Conservation (phyloP, 2,329 filamentous ascomycete genomes). For the Aspergillus brunneoviolaceus region DNA sequence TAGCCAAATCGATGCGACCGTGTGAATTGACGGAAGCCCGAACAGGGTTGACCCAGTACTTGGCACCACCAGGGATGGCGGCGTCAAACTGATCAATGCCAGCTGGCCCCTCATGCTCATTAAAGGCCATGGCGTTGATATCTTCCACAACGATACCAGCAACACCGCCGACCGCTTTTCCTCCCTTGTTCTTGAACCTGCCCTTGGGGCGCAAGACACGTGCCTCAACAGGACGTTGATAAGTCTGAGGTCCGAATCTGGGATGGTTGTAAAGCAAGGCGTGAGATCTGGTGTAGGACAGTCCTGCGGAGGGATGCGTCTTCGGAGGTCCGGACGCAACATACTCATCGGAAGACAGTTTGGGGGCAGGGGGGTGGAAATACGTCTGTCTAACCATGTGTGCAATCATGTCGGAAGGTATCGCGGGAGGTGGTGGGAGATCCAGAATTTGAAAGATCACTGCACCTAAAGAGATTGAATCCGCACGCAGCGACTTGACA, state of each 20-base stretch:
- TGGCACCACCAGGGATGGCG: slow-evolving; percentile 51
- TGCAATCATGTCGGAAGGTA: slow-evolving; percentile 36
- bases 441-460: slow-evolving; percentile 58
- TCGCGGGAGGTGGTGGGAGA: slow-evolving; percentile 49
- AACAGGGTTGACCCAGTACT: slow-evolving; percentile 52
- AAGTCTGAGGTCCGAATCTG: slow-evolving; percentile 57
- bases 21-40: slow-evolving; percentile 48
- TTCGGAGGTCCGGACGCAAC: slow-evolving; percentile 52
- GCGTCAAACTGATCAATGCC: slow-evolving; percentile 47
- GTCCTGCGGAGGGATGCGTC: slow-evolving; percentile 65
- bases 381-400: slow-evolving; percentile 34
- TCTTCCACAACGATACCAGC: slow-evolving; percentile 45
- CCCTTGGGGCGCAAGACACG: slow-evolving; percentile 55
- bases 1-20: slow-evolving; percentile 44
- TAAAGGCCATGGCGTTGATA: slow-evolving; percentile 34
- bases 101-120: slow-evolving; percentile 37
- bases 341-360: slow-evolving; percentile 44
- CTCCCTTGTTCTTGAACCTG: slow-evolving; percentile 31
- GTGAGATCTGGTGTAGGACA: slow-evolving; percentile 60
- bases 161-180: slow-evolving; percentile 40
- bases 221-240: slow-evolving; percentile 54
- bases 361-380: slow-evolving; percentile 38
- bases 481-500: slow-evolving; percentile 45
- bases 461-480: slow-evolving; percentile 50
- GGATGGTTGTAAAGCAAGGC: slow-evolving; percentile 60